Conservation (phyloP, 2,329 filamentous ascomycete genomes). For the Clonostachys sp. region DNA sequence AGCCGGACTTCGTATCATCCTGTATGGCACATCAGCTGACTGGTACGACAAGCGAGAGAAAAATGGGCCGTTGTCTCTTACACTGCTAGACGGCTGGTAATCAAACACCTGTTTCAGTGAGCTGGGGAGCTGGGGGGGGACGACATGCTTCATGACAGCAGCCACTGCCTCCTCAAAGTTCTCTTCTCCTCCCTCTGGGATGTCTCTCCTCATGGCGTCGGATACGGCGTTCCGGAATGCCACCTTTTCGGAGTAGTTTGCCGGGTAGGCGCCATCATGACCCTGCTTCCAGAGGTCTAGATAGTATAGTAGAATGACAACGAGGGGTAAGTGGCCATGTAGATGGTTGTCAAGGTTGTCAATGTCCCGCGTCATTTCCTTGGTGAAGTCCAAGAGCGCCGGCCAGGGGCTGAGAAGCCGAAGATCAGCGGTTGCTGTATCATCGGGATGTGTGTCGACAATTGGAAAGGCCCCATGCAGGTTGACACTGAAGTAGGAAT, state of each 20-base stretch:
- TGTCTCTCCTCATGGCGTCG: conserved; percentile 63
- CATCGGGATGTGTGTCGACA: conserved; percentile 92
- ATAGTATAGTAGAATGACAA: conserved; percentile 78
- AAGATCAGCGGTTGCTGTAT: conserved; percentile 78
- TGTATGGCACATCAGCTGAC: conserved; percentile 15
- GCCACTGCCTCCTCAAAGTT: conserved; percentile 92
- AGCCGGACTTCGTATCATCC: conserved; percentile 51
- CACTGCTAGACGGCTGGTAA: conserved; percentile 45
- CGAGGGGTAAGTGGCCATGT: conserved; percentile 88
- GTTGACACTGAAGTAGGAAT: conserved; percentile 78
- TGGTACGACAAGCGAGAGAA: background rate
- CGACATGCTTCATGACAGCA: conserved; percentile 84
- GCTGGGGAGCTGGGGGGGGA: conserved; percentile 60
- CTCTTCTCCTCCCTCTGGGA: conserved; percentile 84
- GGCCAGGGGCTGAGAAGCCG: conserved; percentile 83
- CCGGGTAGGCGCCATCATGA: conserved; percentile 65
- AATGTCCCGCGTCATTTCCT: conserved; percentile 63
- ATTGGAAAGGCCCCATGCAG: conserved; percentile 81
- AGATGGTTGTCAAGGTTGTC: conserved; percentile 70
- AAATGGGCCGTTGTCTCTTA: conserved; percentile 32
- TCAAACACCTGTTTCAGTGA: conserved; percentile 75
- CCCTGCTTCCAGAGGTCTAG: conserved; percentile 72
- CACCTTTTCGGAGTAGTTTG: conserved; percentile 78
- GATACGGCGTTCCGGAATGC: conserved; percentile 72
- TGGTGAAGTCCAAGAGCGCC: conserved; percentile 66